Evolutionary conservation across 192 early-diverging fungal species (phyloP), one percentile per base, ranked within the genome.

Genomic region (Phlyctochytrium arcticum): DNA sequence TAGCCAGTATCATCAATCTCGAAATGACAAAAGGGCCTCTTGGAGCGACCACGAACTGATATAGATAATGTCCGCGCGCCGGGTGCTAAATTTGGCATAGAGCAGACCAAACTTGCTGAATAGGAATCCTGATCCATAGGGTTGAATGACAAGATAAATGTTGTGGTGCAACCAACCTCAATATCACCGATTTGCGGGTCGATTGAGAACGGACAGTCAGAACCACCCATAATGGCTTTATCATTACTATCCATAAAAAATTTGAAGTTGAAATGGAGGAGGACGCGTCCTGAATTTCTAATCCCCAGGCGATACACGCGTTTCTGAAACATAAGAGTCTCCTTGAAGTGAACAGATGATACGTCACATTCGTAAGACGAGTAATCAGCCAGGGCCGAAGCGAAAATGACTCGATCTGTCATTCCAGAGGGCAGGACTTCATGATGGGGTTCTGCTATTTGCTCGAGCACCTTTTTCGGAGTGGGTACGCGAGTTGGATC

Each of bases 11-110:
- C 82, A 35, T 76, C 74, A 24, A 86, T 64, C 34, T 86, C 84
- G 72, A 86, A 85, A 60, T 86, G 84, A 56, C 83, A 85, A 49
- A 86, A 83, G 50, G 84, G 84, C 36, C 84, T 42, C n/a, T 77
- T 50, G 54, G 75, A 69, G 23, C 50, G 35, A 6, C 84, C 84
- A 6, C 53, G 53, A 3, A 85, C 36, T 17, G 53, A 57, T 10
- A 85, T 76, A 30, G 65, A n/a, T 19, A 85, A 42, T 17, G 49
- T 54, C 30, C 72, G 76, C 5, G 63, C 31, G 4, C 74, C 75
- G 34, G 70, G 71, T 10, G 61, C 30, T 15, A 83, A 48, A 65
- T 86, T 83, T 32, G 71, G 62, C n/a, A 86, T 77, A 19, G 62
- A 36, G 21, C 62, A 31, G 9, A 47, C 33, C 0, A 81, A 54